phyloP scores from a whole-genome alignment of 2,329 filamentous ascomycete genomes.

The Aureobasidium sp. region DNA sequence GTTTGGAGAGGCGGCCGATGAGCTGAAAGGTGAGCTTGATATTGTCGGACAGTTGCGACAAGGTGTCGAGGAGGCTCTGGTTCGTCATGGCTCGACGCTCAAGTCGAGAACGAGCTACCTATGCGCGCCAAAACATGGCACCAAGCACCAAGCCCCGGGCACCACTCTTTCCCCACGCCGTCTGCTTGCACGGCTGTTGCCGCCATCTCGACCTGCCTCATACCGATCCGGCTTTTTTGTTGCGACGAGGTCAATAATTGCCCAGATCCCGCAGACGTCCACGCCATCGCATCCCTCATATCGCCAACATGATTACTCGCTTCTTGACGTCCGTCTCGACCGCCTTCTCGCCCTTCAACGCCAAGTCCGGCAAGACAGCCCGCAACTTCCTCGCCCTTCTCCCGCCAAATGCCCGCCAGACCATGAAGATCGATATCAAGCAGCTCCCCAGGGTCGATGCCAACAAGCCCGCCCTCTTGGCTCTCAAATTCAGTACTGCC shows the following conservation, averaged over 20 bases:
- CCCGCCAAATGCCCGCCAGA: constrained; percentile 67
- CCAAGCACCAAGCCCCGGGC: background rate
- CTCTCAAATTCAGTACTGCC: constrained; percentile 75
- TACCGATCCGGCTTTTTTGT: constrained; percentile 6
- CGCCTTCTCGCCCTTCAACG: constrained; percentile 87
- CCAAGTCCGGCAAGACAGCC: constrained; percentile 65
- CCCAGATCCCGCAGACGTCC: background rate
- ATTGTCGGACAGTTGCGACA: constrained; percentile 42
- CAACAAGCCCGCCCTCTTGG: constrained; percentile 60
- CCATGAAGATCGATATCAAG: constrained; percentile 70
- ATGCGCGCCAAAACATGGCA: constrained; percentile 1
- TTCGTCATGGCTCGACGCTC: constrained; percentile 11
- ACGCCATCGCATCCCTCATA: background rate
- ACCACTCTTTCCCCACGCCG: background rate
- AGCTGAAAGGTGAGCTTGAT: constrained; percentile 49
- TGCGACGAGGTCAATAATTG: background rate
- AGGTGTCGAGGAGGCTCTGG: background rate
- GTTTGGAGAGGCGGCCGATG: constrained; percentile 50
- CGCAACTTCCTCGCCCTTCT: constrained; percentile 82
- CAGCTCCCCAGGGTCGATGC: constrained; percentile 62
- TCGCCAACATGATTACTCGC: constrained; percentile 66
- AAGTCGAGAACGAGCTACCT: background rate
- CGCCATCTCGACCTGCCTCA: constrained; percentile 1
- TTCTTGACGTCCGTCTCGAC: constrained; percentile 80
- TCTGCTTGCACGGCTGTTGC: background rate